Evolutionary conservation across 805 yeast genomes (phyloP).

Genomic region (Metschnikowia aberdeeniae): DNA sequence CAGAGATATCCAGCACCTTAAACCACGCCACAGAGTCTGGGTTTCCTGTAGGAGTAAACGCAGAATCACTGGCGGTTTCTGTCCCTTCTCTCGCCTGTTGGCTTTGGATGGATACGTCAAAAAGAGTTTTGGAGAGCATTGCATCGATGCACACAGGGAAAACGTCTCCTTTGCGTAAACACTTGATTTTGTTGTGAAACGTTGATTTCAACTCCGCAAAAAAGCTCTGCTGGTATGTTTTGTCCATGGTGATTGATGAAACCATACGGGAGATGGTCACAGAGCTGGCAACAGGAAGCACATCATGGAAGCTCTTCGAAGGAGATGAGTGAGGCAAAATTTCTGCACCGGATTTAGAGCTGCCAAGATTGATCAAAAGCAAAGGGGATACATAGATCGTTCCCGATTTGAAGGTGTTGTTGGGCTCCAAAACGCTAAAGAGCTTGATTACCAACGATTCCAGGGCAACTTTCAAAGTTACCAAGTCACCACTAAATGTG

Average conservation of each 20-base stretch:
- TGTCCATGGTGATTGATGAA: conserved; percentile 65
- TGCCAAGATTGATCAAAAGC: conserved; percentile 45
- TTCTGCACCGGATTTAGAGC: conserved; percentile 14
- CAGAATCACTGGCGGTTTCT: conserved; percentile 13
- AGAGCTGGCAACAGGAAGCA: conserved; percentile 52
- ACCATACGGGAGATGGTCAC: conserved; percentile 65
- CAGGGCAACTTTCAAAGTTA: conserved; percentile 25
- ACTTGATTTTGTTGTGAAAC: conserved; percentile 55
- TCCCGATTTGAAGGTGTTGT: conserved; percentile 32
- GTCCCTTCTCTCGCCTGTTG: conserved; percentile 18
- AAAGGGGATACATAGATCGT: conserved; percentile 61
- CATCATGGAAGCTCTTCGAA: conserved; percentile 19
- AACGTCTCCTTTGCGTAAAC: conserved; percentile 61
- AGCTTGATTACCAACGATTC: conserved; percentile 33
- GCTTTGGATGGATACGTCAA: conserved; percentile 14
- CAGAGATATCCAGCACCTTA: conserved; percentile 52
- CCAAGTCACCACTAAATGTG: conserved; percentile 65
- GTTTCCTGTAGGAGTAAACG: conserved; percentile 52
- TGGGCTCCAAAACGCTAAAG: conserved; percentile 65
- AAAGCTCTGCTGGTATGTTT: conserved; percentile 56
- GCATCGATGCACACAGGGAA: conserved; percentile 79
- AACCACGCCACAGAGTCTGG: conserved; percentile 86
- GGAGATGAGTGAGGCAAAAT: conserved; percentile 17
- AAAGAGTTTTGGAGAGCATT: conserved; percentile 54
- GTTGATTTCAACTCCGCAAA: conserved; percentile 55